Percentiles rank a stretch among this genome's conserved stretches.
Evolutionary conservation across 805 yeast species (phyloP).

Genomic region (Metschnikowia colocasiae): DNA sequence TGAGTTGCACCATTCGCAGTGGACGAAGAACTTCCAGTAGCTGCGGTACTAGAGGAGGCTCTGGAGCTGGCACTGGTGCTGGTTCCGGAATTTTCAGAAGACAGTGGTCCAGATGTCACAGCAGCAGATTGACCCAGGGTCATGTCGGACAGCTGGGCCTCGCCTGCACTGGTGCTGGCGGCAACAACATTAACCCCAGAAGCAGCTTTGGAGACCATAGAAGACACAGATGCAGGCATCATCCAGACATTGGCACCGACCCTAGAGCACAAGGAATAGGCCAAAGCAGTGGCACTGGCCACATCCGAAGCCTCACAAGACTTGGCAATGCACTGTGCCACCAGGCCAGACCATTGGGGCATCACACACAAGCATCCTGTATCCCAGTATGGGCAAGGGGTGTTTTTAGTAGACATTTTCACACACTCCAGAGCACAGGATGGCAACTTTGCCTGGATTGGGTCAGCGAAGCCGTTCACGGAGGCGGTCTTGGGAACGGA

Average conservation of each 20-base stretch:
- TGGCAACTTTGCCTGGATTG: constrained; percentile 36
- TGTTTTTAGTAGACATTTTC: constrained; percentile 32
- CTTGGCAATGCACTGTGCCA: constrained; percentile 41
- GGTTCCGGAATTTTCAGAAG: background rate
- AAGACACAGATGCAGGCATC: constrained; percentile 42
- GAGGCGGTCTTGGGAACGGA: constrained; percentile 44
- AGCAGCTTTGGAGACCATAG: constrained; percentile 27
- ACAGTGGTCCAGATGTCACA: constrained; percentile 6
- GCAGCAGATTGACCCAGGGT: constrained; percentile 8
- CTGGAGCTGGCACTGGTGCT: constrained; percentile 1
- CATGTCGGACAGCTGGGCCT: constrained; percentile 7
- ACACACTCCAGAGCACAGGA: constrained; percentile 43
- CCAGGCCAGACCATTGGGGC: constrained; percentile 44
- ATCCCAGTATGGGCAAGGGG: constrained; percentile 54
- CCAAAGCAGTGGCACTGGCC: constrained; percentile 36
- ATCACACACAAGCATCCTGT: constrained; percentile 49
- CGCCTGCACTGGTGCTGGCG: constrained; percentile 5
- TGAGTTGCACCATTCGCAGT: constrained; percentile 4
- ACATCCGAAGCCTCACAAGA: constrained; percentile 37
- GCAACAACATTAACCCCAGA: constrained; percentile 5
- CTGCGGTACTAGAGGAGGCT: background rate
- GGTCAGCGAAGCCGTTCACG: constrained; percentile 49
- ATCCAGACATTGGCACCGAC: constrained; percentile 44
- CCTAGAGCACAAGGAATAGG: constrained; percentile 38
- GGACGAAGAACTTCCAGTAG: constrained; percentile 1